Evolutionary conservation across 495 filamentous ascomycete species (phyloP).

Genomic region (Podospora comata): DNA sequence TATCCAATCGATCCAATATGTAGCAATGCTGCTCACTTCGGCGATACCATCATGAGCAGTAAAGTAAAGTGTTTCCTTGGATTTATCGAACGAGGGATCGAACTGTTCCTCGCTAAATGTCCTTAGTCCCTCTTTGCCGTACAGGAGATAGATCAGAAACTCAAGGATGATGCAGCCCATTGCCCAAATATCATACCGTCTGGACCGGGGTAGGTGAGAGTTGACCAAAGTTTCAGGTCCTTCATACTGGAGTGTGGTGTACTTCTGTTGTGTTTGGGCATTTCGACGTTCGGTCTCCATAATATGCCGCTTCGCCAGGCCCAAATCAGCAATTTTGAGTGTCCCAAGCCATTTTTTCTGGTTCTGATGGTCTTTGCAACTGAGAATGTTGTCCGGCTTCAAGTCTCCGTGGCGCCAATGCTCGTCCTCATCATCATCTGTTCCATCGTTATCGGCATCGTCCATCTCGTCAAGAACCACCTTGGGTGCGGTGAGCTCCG

Average conservation of each 20-base stretch:
- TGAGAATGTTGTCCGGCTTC: constrained; percentile 27
- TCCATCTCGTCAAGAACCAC: too few species aligned
- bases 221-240: too few species aligned
- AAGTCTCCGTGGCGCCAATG: constrained; percentile 23
- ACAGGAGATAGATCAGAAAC: too few species aligned
- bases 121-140: constrained; percentile 10
- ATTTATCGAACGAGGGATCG: neutral
- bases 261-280: constrained; percentile 17
- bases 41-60: neutral
- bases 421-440: neutral
- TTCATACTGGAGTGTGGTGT: too few species aligned
- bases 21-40: neutral
- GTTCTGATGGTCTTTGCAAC: constrained; percentile 12
- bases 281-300: neutral
- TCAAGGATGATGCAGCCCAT: too few species aligned
- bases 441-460: neutral
- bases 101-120: constrained; percentile 25
- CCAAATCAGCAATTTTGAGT: constrained; percentile 29
- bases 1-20: constrained; percentile 3
- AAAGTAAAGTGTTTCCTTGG: neutral
- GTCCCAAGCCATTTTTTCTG: constrained; percentile 12
- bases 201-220: too few species aligned
- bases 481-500: too few species aligned
- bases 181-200: too few species aligned
- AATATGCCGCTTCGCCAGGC: constrained; percentile 25